Base-by-base conservation (phyloP, 2,329 filamentous ascomycete genomes). In the Arachnopeziza araneosa region DNA sequence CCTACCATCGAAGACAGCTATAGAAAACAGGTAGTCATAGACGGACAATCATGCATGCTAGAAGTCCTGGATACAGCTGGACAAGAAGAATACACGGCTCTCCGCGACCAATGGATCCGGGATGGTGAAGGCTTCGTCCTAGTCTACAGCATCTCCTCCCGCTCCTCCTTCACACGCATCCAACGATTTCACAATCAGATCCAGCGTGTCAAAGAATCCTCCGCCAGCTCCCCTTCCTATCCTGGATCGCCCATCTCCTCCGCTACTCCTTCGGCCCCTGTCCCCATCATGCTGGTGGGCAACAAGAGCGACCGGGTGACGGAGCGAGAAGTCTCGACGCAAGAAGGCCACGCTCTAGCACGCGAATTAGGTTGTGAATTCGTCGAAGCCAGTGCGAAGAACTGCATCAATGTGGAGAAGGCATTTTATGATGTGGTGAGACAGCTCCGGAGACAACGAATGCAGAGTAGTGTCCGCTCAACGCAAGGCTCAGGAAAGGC, bases 281-380 rank as follows among this genome's bases (percentile, higher is more conserved):
- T 95, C 19, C 95, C 95, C 53, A 91, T 99, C 70, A 98, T 99
- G 95, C 83, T 99, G 30, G 95, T 99, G 44, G 95, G 95, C 67
- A 98, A 99, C 81, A 99, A 99, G 80, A 96, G 91, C 77, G 95
- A 99, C 77, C 85, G 95, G 70, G 91, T 96, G 53, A 96, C 93
- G 26, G 95, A 98, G 77, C 86, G 95, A 66, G 93, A 97, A 72
- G 95, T 98, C 2, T 97, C 93, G 1, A 96, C 93, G 55, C 95
- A 98, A 75, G 95, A 99, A 77, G 95, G 95, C 19, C 90, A 91
- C 67, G 92, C 93, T 56, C 79, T 98, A 49, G 93, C 95, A 58
- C 89, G 93, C 70, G 91, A 97, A 71, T 80, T 99, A 49, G 91
- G 91, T 64, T 98, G 95, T 77, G 93, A 97, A 69, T 98, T 98